Percentiles rank a stretch among this genome's conserved stretches.
phyloP scores from a whole-genome alignment of 2,329 filamentous ascomycete genomes.

The Cladosporium sp. region DNA sequence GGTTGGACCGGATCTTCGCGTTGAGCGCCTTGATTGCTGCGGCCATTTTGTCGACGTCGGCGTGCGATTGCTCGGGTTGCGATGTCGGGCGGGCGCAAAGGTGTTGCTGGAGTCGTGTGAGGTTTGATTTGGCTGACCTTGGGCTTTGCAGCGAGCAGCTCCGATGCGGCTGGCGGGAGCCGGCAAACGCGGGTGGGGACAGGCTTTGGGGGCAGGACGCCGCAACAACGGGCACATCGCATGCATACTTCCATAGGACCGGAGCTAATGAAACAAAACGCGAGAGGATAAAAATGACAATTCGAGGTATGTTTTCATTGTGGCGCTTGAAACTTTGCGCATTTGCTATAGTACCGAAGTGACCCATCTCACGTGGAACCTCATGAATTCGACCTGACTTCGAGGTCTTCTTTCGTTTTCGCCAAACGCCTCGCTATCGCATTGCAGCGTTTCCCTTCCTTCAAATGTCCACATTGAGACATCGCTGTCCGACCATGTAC shows the following conservation, averaged over 20 bases:
- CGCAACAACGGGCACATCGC: no score
- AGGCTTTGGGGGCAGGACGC: no score
- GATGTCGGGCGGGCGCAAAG: conserved; percentile 4
- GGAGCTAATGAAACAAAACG: no score
- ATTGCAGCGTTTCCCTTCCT: background rate
- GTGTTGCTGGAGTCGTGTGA: conserved; percentile 1
- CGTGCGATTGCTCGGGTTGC: conserved; percentile 4
- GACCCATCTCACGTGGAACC: background rate
- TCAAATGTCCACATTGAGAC: background rate
- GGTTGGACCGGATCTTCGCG: conserved; percentile 46
- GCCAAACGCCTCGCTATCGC: background rate
- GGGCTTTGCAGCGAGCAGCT: conserved; percentile 3
- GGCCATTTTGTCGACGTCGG: conserved; percentile 36
- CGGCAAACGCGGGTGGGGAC: no score
- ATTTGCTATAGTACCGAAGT: background rate
- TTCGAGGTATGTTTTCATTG: background rate
- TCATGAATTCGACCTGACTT: background rate
- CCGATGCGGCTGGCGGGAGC: conserved; percentile 2
- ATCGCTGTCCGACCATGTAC: no score
- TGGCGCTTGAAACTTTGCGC: background rate
- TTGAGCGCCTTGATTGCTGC: conserved; percentile 50
- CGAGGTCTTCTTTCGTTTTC: background rate
- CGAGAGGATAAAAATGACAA: no score
- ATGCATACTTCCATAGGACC: no score
- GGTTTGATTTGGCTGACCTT: background rate